phyloP scores from a whole-genome alignment of 2,329 filamentous ascomycete species.

The Pseudocercospora eumusae region DNA sequence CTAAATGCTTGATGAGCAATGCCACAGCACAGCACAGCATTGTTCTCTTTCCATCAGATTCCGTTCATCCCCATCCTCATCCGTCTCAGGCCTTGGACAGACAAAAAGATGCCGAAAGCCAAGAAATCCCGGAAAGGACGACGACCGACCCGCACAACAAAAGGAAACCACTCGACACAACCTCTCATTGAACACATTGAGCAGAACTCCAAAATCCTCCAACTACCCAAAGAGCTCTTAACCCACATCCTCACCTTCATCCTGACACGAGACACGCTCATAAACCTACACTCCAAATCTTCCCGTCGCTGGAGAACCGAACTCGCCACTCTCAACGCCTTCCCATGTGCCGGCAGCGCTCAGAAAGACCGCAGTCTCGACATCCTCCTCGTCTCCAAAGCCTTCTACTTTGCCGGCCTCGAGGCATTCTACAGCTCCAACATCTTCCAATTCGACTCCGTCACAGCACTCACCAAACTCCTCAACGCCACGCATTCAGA shows the following conservation, averaged over 20 bases:
- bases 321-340: not conserved
- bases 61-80: not conserved
- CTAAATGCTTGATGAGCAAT: too few species aligned
- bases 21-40: too few species aligned
- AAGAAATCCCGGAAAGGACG: not conserved
- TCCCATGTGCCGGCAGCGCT: not conserved
- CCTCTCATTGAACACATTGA: not conserved
- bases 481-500: not conserved
- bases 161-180: not conserved
- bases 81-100: not conserved
- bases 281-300: not conserved
- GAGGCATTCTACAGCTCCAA: constrained; percentile 8
- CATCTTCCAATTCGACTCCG: not conserved
- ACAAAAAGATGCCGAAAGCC: not conserved
- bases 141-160: not conserved
- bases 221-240: not conserved
- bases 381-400: constrained; percentile 4
- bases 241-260: not conserved
- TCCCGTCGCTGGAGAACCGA: not conserved
- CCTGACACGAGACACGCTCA: not conserved
- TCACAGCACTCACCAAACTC: not conserved
- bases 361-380: not conserved
- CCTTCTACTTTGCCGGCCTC: constrained; percentile 2
- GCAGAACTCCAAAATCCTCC: not conserved
- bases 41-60: not conserved